These are phyloP conservation scores for Russula dissimulans DNA, from an alignment of 768 basidiomycete genomes.

Conservation along the genomic window DNA sequence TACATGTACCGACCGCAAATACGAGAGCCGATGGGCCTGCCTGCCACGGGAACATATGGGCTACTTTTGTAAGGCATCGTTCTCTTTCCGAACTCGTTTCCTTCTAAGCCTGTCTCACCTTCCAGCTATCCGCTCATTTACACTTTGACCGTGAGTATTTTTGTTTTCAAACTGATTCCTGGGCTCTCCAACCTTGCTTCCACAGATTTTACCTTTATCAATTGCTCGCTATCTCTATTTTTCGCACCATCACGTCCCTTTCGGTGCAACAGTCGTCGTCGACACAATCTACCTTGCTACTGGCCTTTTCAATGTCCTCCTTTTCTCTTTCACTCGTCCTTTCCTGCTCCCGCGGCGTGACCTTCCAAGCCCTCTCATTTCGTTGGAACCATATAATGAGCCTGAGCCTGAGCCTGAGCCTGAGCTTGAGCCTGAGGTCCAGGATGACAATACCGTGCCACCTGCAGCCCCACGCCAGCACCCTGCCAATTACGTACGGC, in stretches of 20 bases:
- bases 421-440: too few species aligned
- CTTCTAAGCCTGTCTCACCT: background rate
- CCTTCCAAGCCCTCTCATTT: background rate
- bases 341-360: background rate
- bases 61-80: background rate
- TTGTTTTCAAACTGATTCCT: background rate
- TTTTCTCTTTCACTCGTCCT: background rate
- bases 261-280: background rate
- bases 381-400: too few species aligned
- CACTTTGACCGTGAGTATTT: background rate
- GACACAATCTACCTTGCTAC: background rate
- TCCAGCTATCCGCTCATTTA: background rate
- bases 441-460: too few species aligned
- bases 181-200: background rate
- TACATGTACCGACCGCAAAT: background rate
- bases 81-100: background rate
- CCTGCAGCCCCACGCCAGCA: too few species aligned
- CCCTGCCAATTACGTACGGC: too few species aligned
- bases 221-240: background rate
- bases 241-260: background rate
- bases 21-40: too few species aligned
- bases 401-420: too few species aligned
- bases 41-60: background rate
- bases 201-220: background rate
- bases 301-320: background rate